A percentile compares a stretch with the other conserved stretches of the same genome.
Conservation (phyloP, 73 alveolate species). For the Paramecium octaurelia region DNA sequence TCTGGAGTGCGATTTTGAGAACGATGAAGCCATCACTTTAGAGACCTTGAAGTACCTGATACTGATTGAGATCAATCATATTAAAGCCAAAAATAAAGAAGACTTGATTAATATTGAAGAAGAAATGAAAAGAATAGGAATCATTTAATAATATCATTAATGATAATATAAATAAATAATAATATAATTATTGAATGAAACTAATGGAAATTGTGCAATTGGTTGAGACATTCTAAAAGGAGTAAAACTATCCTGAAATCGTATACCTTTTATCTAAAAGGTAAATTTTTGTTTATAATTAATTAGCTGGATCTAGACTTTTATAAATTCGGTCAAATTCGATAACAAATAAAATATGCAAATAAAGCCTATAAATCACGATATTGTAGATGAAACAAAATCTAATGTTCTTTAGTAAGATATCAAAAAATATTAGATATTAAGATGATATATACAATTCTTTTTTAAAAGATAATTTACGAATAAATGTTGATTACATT, state of each 20-base stretch:
- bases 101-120: background rate
- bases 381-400: background rate
- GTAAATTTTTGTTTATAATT: background rate
- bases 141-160: background rate
- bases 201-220: background rate
- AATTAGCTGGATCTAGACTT: background rate
- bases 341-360: background rate
- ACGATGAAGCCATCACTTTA: constrained; percentile 28
- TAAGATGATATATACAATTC: background rate
- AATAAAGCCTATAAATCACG: background rate
- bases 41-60: constrained; percentile 26
- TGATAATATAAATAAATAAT: background rate
- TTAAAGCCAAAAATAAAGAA: constrained; percentile 31
- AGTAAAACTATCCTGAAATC: background rate
- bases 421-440: background rate
- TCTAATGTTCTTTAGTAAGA: background rate
- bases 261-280: background rate
- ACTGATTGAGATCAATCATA: background rate
- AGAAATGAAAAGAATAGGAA: background rate
- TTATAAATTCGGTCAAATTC: background rate
- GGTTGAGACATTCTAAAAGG: background rate
- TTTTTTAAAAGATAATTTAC: background rate
- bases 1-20: constrained; percentile 52
- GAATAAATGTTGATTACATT: background rate
- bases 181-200: background rate